These are phyloP conservation scores for Catenaria anguillulae DNA, from an alignment of 371 early-diverging fungal genomes.

Conservation along the genomic window DNA sequence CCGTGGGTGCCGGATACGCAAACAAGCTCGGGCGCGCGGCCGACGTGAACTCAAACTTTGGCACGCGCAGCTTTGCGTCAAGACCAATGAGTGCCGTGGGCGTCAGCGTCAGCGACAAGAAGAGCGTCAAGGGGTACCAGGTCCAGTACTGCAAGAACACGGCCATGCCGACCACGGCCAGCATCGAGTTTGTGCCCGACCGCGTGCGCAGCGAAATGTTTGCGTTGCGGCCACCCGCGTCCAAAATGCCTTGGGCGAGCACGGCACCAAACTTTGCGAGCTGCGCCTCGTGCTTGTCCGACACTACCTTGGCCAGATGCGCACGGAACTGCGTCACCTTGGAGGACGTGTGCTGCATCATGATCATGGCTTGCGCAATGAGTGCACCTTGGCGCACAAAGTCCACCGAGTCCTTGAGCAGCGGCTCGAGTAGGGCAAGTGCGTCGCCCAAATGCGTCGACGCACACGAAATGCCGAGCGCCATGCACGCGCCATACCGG, in stretches of 20 bases:
- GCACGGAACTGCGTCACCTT: conserved; percentile 45
- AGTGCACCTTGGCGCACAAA: conserved; percentile 98
- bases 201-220: conserved; percentile 80
- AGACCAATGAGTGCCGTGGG: conserved; percentile 92
- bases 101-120: conserved; percentile 79
- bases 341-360: conserved; percentile 91
- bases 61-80: conserved; percentile 69
- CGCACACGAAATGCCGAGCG: conserved; percentile 95
- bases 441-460: conserved; percentile 73
- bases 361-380: conserved; percentile 93
- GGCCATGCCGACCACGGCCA: conserved; percentile 91
- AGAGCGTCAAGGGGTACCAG: conserved; percentile 97
- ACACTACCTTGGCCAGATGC: conserved; percentile 72
- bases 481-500: conserved; percentile 90
- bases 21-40: conserved; percentile 75
- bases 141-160: conserved; percentile 99
- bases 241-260: conserved; percentile 93
- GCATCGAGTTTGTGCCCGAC: conserved; percentile 77
- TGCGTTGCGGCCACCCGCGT: conserved; percentile 94
- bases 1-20: conserved; percentile 75
- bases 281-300: conserved; percentile 82
- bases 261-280: conserved; percentile 97
- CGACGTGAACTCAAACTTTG: conserved; percentile 70
- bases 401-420: conserved; percentile 93
- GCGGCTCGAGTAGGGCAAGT: conserved; percentile 89